phyloP scores from a whole-genome alignment of 495 filamentous ascomycete species.

The Rostrohypoxylon terebratum region DNA sequence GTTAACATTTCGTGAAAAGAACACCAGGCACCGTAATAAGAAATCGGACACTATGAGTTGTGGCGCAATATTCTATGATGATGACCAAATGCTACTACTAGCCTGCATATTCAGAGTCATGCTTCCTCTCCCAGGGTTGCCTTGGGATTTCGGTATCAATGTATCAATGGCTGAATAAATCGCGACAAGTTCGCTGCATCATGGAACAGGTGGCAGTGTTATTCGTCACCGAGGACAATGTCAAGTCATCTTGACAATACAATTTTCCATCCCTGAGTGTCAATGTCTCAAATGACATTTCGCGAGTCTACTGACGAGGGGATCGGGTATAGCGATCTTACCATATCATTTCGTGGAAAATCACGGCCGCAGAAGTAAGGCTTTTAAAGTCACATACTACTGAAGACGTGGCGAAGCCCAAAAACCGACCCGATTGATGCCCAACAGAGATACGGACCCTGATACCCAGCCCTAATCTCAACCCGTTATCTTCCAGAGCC shows the following conservation, averaged over 20 bases:
- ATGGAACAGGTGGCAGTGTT: not conserved
- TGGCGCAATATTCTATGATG: not conserved
- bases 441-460: not conserved
- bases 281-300: not conserved
- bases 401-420: constrained; percentile 9
- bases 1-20: not conserved
- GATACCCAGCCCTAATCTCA: not conserved
- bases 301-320: too few species aligned
- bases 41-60: not conserved
- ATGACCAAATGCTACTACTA: not conserved
- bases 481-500: not conserved
- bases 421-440: constrained; percentile 2
- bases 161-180: not conserved
- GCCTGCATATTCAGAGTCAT: not conserved
- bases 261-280: not conserved
- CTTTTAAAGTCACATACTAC: too few species aligned
- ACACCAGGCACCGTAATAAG: not conserved
- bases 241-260: constrained; percentile 1
- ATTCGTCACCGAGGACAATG: constrained; percentile 1
- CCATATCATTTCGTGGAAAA: too few species aligned
- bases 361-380: too few species aligned
- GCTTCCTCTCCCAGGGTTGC: not conserved
- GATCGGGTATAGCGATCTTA: not conserved
- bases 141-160: not conserved
- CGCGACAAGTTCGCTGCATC: not conserved